phyloP scores from a whole-genome alignment of 2,329 filamentous ascomycete species.

The Sporothrix dimorphospora region DNA sequence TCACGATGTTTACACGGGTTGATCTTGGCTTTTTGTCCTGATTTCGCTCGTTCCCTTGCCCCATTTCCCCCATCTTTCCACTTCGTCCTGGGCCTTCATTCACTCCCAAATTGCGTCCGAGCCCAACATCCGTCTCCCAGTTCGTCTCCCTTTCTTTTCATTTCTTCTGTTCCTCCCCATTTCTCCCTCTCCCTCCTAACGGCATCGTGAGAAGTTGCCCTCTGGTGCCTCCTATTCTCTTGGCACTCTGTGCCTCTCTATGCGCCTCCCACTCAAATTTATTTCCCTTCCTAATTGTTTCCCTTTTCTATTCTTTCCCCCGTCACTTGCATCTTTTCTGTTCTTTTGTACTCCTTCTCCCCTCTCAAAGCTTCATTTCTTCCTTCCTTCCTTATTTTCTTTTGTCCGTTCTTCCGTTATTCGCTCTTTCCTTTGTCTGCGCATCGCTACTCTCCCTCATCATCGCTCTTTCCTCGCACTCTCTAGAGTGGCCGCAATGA shows the following conservation, averaged over 20 bases:
- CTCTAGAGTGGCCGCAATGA: background rate
- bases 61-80: background rate
- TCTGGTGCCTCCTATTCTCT: background rate
- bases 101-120: background rate
- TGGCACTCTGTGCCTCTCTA: background rate
- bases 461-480: background rate
- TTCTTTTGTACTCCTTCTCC: background rate
- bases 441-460: background rate
- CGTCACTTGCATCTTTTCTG: background rate
- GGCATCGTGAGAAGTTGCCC: background rate
- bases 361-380: background rate
- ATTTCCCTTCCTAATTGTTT: background rate
- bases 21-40: background rate
- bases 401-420: background rate
- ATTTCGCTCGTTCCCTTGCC: background rate
- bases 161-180: background rate
- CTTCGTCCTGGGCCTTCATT: slow-evolving; percentile 1
- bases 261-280: background rate
- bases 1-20: slow-evolving; percentile 19
- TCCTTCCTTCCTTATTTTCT: background rate
- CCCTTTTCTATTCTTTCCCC: background rate
- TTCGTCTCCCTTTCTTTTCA: background rate
- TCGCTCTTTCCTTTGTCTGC: background rate
- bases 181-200: background rate
- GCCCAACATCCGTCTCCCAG: too few relatives aligned